phyloP scores from a whole-genome alignment of 805 yeast genomes.

The Yamadazyma phyllophila region DNA sequence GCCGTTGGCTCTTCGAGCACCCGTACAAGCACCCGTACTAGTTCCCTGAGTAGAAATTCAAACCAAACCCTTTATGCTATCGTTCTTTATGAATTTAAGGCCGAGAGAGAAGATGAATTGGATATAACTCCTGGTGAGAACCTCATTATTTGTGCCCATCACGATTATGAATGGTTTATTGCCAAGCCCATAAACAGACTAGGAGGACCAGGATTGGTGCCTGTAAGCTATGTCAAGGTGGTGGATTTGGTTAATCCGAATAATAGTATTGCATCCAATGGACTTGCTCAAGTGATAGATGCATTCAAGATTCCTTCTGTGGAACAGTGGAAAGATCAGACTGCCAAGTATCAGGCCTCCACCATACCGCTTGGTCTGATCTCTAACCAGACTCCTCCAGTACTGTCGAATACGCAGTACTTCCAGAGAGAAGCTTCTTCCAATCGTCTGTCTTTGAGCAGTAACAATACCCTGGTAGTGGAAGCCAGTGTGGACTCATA shows the following conservation, averaged over 20 bases:
- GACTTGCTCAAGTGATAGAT: slow-evolving; percentile 51
- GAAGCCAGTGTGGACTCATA: slow-evolving; percentile 77
- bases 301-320: slow-evolving; percentile 81
- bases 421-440: slow-evolving; percentile 24
- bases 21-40: not conserved
- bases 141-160: slow-evolving; percentile 92
- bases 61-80: slow-evolving; percentile 70
- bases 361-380: slow-evolving; percentile 68
- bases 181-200: slow-evolving; percentile 93
- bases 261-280: slow-evolving; percentile 27
- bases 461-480: slow-evolving; percentile 38
- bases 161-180: slow-evolving; percentile 95
- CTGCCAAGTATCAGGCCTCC: slow-evolving; percentile 90
- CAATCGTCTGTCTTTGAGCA: slow-evolving; percentile 29
- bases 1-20: not conserved
- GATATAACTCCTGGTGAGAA: slow-evolving; percentile 84
- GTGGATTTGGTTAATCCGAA: slow-evolving; percentile 60
- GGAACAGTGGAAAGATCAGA: slow-evolving; percentile 90
- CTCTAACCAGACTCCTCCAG: slow-evolving; percentile 28
- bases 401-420: slow-evolving; percentile 37
- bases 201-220: slow-evolving; percentile 97
- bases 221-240: slow-evolving; percentile 83
- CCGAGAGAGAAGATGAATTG: slow-evolving; percentile 82
- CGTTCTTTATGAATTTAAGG: slow-evolving; percentile 81
- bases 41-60: slow-evolving; percentile 18